Evolutionary conservation across 2,329 filamentous ascomycete species (phyloP), one percentile per base, ranked within the genome.

Genomic region (Alternaria brassicae): DNA sequence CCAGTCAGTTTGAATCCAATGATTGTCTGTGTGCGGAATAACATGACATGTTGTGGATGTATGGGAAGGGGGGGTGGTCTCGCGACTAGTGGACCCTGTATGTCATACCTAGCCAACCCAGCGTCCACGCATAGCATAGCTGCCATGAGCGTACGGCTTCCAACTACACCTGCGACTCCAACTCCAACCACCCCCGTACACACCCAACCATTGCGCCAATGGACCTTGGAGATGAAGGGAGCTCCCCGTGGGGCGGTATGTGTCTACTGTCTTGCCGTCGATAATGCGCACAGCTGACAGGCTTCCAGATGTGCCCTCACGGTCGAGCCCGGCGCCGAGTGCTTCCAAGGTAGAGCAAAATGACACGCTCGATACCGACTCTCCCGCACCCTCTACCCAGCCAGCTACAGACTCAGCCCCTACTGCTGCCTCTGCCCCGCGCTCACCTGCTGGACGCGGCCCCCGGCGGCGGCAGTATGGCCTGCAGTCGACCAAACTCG

Each of bases 401-500:
- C 53, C 66, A 23, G 56, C 62, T 36, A 60, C 68, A 44, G 65
- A 58, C 53, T 61, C 77, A 68, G 66, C 74, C 50, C 76, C 68
- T 69, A 78, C 64, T 67, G 72, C 68, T 34, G 69, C 80, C 39
- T 77, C 78, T 61, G 77, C 81, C 30, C 77, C 81, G 44, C 81
- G 81, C 63, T 81, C 83, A 30, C 79, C 82, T 45, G 79, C 78
- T 52, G 79, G 77, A 63, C 81, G 83, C 73, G 83, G 80, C 41
- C 82, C 83, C 15, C 80, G 85, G 64, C 80, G 82, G 54, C 83
- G 85, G 61, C 85, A 86, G 72, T 82, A 92, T 72, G 88, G 89
- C 67, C 89, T 89, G 59, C 90, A 93, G 75, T 87, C 90, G 28
- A 93, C 91, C 45, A 89, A 88, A 53, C 89, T 94, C 61, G 88